A percentile compares a stretch with the other conserved stretches of the same genome.
These are phyloP conservation scores for Trametes polyzona DNA, from an alignment of 1,284 basidiomycete genomes.

Conservation along the genomic window DNA sequence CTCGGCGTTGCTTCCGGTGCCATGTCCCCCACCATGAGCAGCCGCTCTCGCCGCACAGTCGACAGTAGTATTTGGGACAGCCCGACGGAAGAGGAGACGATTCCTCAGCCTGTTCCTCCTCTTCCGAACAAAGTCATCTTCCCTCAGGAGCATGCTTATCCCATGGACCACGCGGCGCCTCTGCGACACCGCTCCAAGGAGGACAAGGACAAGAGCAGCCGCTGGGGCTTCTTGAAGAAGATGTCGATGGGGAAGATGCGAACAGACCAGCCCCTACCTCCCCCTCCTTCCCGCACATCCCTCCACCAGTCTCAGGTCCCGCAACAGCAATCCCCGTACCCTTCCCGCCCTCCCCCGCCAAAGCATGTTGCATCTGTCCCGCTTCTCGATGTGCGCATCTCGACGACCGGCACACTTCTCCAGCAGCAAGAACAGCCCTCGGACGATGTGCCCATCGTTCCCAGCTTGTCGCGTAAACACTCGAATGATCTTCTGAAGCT, in stretches of 20 bases:
- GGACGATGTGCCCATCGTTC: constrained; percentile 38
- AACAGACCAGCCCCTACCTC: constrained; percentile 50
- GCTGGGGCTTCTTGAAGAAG: constrained; percentile 95
- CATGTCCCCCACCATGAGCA: constrained; percentile 29
- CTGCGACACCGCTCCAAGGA: constrained; percentile 37
- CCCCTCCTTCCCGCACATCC: constrained; percentile 35
- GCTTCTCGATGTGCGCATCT: constrained; percentile 67
- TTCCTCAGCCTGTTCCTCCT: constrained; percentile 20
- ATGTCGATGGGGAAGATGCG: constrained; percentile 93
- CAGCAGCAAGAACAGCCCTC: constrained; percentile 19
- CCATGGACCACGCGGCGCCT: constrained; percentile 31
- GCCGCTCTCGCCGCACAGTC: constrained; percentile 28
- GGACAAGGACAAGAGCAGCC: constrained; percentile 63
- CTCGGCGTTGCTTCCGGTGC: constrained; percentile 51
- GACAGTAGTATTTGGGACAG: constrained; percentile 40
- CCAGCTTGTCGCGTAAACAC: constrained; percentile 33
- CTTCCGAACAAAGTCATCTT: constrained; percentile 27
- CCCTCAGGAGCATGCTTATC: constrained; percentile 28
- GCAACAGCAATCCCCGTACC: constrained; percentile 16
- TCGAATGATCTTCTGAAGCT: constrained; percentile 33
- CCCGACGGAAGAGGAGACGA: constrained; percentile 31
- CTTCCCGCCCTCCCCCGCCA: constrained; percentile 14
- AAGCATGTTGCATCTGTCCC: constrained; percentile 10
- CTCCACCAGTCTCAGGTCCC: constrained; percentile 27
- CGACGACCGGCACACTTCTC: constrained; percentile 62